A percentile compares a stretch with the other conserved stretches of the same genome.
These are phyloP conservation scores for Poa pratensis DNA, from an alignment of 176 grass and related monocot species.

Conservation along the genomic window DNA sequence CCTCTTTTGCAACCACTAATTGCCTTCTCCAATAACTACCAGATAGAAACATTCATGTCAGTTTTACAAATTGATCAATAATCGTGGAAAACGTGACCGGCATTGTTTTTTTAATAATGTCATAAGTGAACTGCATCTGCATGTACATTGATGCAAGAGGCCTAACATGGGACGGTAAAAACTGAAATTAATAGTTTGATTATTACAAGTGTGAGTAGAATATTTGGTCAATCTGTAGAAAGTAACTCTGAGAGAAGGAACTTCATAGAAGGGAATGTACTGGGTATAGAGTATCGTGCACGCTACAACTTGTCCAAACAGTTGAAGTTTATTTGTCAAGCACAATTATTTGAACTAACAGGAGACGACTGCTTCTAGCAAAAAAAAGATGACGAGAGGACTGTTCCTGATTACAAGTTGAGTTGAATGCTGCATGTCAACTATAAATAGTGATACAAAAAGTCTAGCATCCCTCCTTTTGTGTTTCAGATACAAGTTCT, in stretches of 20 bases:
- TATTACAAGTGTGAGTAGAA: background rate
- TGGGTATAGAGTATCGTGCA: constrained; percentile 1
- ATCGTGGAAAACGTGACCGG: constrained; percentile 10
- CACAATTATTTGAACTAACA: constrained; percentile 17
- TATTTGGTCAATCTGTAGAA: background rate
- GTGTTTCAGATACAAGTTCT: background rate
- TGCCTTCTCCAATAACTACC: constrained; percentile 97
- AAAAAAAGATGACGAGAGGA: background rate
- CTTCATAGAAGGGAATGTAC: background rate
- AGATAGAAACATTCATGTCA: constrained; percentile 43
- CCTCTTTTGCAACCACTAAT: constrained; percentile 83
- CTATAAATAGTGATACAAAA: constrained; percentile 34
- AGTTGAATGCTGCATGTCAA: constrained; percentile 13
- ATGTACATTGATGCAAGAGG: background rate
- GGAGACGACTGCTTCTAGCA: background rate
- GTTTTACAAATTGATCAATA: constrained; percentile 32
- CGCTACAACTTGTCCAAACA: background rate
- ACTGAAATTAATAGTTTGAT: background rate
- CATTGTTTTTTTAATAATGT: constrained; percentile 9
- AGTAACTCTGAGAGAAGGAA: background rate
- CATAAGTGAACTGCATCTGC: constrained; percentile 11
- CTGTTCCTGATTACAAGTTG: constrained; percentile 22
- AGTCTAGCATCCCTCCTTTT: background rate
- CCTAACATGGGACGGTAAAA: constrained; percentile 1
- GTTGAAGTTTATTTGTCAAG: constrained; percentile 18